Base-by-base conservation (phyloP, 371 early-diverging fungal species). In the Mortierella polycephala region DNA sequence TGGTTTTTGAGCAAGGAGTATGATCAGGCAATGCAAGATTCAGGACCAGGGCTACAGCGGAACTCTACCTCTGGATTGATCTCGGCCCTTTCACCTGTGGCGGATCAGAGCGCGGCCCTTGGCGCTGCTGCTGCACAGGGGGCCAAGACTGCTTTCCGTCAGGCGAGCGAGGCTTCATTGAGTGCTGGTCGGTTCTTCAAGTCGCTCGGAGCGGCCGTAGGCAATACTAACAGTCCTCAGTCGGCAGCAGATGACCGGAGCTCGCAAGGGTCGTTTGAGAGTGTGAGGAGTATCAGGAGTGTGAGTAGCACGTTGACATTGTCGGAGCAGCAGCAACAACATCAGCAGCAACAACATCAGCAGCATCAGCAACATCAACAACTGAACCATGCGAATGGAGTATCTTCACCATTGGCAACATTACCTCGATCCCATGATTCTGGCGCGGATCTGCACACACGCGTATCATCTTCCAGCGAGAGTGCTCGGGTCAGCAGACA, bases 1-100 rank as follows among this genome's bases (percentile, higher is more conserved):
- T 77, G 71, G 72, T 71, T 77, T 64, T 45, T 77, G 30, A 77
- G 77, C 60, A 77, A 77, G 58, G 77, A 77, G 41, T 71, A 52
- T 41, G 69, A 77, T 20, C 62, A 67, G 52, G 57, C 58, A 12
- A 61, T 65, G 3, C 67, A 67, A 10, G 65, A 50, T 1, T 39
- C 57, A 9, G 50, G 54, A 7, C 7, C 62, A 37, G 50, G 18
- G 42, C 42, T 21, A 20, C 18, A 16, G 20, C 54, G 30, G n/a
- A 21, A 30, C 30, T 46, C 60, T 7, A 30, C 53, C 18, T 30
- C 62, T 42, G 62, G 53, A 11, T 55, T 64, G 14, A 37, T 40
- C 8, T 58, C 62, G 13, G 39, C 65, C 2, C 18, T 71, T 2
- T 47, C 66, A 0, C 69, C 69, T 0, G 13, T 62, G 8, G 64